Conservation (phyloP, 2,329 filamentous ascomycete species). For the Claviceps maximensis region DNA sequence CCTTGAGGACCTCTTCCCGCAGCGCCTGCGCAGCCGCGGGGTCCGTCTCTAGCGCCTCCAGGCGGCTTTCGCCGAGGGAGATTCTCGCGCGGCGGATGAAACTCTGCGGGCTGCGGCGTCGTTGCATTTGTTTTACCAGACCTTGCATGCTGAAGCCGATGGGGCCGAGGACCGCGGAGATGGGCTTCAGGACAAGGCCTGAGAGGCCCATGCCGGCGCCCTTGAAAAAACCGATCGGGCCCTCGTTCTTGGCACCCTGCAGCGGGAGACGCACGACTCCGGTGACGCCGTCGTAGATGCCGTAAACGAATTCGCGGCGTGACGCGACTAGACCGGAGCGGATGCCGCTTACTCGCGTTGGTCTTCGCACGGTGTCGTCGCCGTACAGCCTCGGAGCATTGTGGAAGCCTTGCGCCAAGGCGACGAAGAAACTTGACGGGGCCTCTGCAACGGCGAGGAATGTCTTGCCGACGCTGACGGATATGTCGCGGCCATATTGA, state of each 20-base stretch:
- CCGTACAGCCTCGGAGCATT: conserved; percentile 59
- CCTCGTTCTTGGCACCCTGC: conserved; percentile 41
- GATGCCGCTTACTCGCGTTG: conserved; percentile 50
- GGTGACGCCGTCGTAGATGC: conserved; percentile 51
- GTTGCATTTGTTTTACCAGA: conserved; percentile 44
- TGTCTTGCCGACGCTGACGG: conserved; percentile 36
- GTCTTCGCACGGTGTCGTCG: conserved; percentile 53
- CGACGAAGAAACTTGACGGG: conserved; percentile 47
- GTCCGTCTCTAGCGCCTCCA: conserved; percentile 21
- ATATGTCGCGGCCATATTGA: conserved; percentile 36
- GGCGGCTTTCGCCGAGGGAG: conserved; percentile 40
- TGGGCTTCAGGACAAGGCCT: conserved; percentile 51
- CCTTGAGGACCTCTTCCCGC: conserved; percentile 16
- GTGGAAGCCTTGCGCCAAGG: conserved; percentile 55
- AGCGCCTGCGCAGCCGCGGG: conserved; percentile 17
- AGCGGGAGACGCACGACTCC: conserved; percentile 48
- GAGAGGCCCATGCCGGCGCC: conserved; percentile 51
- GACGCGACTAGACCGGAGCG: conserved; percentile 49
- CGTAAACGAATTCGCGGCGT: conserved; percentile 46
- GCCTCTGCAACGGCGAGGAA: conserved; percentile 38
- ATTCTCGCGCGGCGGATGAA: conserved; percentile 46
- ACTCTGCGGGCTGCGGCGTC: conserved; percentile 36
- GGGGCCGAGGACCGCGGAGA: conserved; percentile 47
- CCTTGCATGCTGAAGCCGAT: conserved; percentile 52
- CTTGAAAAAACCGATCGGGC: conserved; percentile 31